Evolutionary conservation across 2,329 filamentous ascomycete genomes (phyloP), one percentile per base, ranked within the genome.

Genomic region (Westerdykella aurantiaca): DNA sequence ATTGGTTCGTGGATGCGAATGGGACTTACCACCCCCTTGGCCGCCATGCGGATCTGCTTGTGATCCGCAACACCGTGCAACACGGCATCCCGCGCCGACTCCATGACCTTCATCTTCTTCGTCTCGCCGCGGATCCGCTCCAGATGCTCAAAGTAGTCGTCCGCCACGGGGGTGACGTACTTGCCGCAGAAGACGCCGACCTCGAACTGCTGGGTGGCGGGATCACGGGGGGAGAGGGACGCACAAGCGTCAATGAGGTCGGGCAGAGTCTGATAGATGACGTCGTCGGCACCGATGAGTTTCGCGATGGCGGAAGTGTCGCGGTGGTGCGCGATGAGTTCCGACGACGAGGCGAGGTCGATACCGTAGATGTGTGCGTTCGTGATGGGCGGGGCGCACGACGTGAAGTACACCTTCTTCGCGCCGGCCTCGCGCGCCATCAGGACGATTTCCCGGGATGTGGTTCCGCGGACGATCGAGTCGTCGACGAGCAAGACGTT

Each of bases 131-230:
- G 77, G 14, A 89, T 69, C 46, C 77, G 72, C 67, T 87, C 83
- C 5, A 94, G 74, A 57, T 88, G 86, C 52, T 87, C 81, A 55
- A 96, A 93, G 70, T 96, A 96, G 31, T 79, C 82, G 6, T 82
- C 77, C 1, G 84, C 79, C 1, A 96, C 85, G 0, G 81, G 81
- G 0, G 91, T 96, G 48, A 87, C 76, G 67, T 96, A 96, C 51
- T 82, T 81, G 37, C 91, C 91, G 60, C 83, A 88, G 72, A 97
- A 96, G 7, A 96, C 90, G 42, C 91, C 90, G 2, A 94, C 82
- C 63, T 97, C 91, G 53, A 96, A 96, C 43, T 83, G 74, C 50
- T 78, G 72, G 7, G 74, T 74, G 56, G 79, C 64, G 29, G 72
- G 70, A 48, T 78, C 69, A 43, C 77, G 71, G 40, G 81, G 77